phyloP scores from a whole-genome alignment of 805 yeast species.

The Ogataea thermomethanolica region DNA sequence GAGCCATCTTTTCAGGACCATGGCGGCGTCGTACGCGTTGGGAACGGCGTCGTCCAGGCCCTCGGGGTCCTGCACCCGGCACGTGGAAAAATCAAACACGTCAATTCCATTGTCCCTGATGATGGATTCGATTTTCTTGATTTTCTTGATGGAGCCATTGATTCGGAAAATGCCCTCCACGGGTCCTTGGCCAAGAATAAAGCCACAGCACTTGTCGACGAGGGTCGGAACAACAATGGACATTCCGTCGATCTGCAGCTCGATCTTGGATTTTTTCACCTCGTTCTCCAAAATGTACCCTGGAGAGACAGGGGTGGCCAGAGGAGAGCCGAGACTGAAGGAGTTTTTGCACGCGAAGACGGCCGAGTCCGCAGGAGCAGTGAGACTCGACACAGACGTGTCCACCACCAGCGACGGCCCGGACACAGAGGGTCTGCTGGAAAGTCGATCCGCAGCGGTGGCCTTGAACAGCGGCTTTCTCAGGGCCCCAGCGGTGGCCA shows the following conservation, averaged over 20 bases:
- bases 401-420: conserved; percentile 14
- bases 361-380: background rate
- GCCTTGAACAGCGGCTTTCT: conserved; percentile 22
- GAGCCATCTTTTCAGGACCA: conserved; percentile 36
- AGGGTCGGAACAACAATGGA: conserved; percentile 28
- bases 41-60: conserved; percentile 15
- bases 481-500: background rate
- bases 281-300: conserved; percentile 23
- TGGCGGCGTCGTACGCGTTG: conserved; percentile 35
- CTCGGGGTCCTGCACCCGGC: conserved; percentile 16
- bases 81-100: conserved; percentile 16
- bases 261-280: conserved; percentile 18
- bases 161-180: conserved; percentile 37
- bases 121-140: conserved; percentile 28
- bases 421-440: conserved; percentile 14
- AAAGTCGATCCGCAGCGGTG: conserved; percentile 13
- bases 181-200: conserved; percentile 22
- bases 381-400: conserved; percentile 4
- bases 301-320: conserved; percentile 5
- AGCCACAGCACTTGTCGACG: conserved; percentile 33
- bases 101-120: conserved; percentile 24
- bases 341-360: conserved; percentile 6
- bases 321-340: conserved; percentile 9
- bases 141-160: conserved; percentile 35
- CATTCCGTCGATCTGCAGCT: conserved; percentile 10